phyloP scores from a whole-genome alignment of 2,329 filamentous ascomycete genomes.

The Colletotrichum sp. region DNA sequence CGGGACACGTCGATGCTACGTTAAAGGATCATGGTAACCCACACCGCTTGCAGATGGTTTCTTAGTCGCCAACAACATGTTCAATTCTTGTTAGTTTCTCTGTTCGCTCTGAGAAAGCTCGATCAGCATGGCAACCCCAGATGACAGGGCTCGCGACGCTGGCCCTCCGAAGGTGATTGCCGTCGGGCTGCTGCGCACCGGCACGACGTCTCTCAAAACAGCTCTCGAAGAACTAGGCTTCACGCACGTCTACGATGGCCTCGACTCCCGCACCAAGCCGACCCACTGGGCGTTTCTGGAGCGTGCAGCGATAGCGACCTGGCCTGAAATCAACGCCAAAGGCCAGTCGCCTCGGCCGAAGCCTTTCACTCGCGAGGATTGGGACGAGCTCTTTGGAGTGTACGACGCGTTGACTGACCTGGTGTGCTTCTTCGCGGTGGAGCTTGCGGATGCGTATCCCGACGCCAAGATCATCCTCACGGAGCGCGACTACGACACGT shows the following conservation, averaged over 20 bases:
- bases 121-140: not conserved
- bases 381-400: conserved; percentile 34
- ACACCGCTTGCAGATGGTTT: not conserved
- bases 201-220: conserved; percentile 12
- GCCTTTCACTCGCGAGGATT: conserved; percentile 26
- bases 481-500: conserved; percentile 32
- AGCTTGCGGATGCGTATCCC: conserved; percentile 33
- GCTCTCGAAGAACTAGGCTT: conserved; percentile 15
- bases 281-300: conserved; percentile 11
- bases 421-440: conserved; percentile 26
- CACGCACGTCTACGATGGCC: conserved; percentile 16
- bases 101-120: not conserved
- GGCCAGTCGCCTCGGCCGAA: not conserved
- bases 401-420: conserved; percentile 35
- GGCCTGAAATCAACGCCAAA: not conserved
- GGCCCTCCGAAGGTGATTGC: conserved; percentile 10
- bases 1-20: not conserved
- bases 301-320: not conserved
- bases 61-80: not conserved
- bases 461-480: conserved; percentile 37
- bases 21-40: not conserved
- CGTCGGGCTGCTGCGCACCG: conserved; percentile 20
- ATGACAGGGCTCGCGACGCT: not conserved
- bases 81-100: not conserved
- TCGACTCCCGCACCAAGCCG: not conserved